Evolutionary conservation across 768 basidiomycete genomes (phyloP).

Genomic region (Lyophyllum shimeji): DNA sequence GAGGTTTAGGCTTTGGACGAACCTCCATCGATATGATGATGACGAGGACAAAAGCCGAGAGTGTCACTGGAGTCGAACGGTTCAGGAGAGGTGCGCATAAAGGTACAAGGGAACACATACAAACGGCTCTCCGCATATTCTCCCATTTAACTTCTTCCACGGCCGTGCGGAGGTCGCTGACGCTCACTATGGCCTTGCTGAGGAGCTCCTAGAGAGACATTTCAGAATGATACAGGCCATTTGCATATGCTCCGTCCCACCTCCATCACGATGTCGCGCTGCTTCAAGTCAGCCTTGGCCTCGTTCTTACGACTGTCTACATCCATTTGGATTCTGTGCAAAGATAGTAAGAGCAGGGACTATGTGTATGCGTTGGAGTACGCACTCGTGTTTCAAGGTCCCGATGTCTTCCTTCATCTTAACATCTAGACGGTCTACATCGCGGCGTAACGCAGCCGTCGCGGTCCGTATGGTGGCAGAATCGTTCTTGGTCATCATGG

Average conservation of each 20-base stretch:
- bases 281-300: slow-evolving; percentile 78
- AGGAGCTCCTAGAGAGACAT: slow-evolving; percentile 56
- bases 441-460: slow-evolving; percentile 75
- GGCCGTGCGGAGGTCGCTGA: slow-evolving; percentile 77
- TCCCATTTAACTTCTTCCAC: slow-evolving; percentile 89
- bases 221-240: not conserved
- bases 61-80: slow-evolving; percentile 43
- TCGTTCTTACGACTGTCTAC: slow-evolving; percentile 93
- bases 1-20: slow-evolving; percentile 39
- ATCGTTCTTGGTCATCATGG: slow-evolving; percentile 81
- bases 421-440: slow-evolving; percentile 80
- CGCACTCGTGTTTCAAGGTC: slow-evolving; percentile 90
- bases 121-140: slow-evolving; percentile 81
- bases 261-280: slow-evolving; percentile 83
- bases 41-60: slow-evolving; percentile 64
- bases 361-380: slow-evolving; percentile 16
- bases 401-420: slow-evolving; percentile 94
- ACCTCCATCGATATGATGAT: slow-evolving; percentile 74
- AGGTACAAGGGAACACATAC: slow-evolving; percentile 39
- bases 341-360: slow-evolving; percentile 5
- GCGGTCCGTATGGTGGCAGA: slow-evolving; percentile 77
- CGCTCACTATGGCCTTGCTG: slow-evolving; percentile 68
- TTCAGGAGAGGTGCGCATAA: slow-evolving; percentile 1
- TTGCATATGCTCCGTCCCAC: slow-evolving; percentile 33
- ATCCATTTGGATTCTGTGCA: slow-evolving; percentile 90